Evolutionary conservation across 2,329 filamentous ascomycete species (phyloP), one percentile per base, ranked within the genome.

Genomic region (Zasmidium cellare): DNA sequence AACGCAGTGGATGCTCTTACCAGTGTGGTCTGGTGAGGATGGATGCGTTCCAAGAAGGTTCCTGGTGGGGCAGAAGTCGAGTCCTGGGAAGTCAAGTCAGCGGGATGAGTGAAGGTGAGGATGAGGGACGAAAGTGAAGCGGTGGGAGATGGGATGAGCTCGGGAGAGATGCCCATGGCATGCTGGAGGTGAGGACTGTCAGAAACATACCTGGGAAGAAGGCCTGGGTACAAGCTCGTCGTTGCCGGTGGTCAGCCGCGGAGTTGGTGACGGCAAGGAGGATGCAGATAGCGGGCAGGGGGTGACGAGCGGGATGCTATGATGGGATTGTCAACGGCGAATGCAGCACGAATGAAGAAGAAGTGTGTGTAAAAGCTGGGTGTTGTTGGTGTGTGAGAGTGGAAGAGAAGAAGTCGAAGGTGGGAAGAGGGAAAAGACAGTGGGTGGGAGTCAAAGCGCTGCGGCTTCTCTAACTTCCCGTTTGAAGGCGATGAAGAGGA

Each of bases 131-230:
- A 31, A 23, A 48, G 31, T 45, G 18, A 48, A n/a, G 48, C 49
- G 38, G 18, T 45, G 23, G 48, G 22, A 48, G 16, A 24, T 31
- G 12, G 57, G 25, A n/a, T 5, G 35, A 45, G 11, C 19, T 28
- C 18, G 52, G 53, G 31, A 24, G 46, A 35, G 45, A 49, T 52
- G 38, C 51, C 47, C 54, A 16, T 45, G n/a, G 51, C 31, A 18
- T 22, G 23, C 25, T 46, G 58, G 35, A 51, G 20, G 19, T 49
- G 41, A 55, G 35, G 96, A 90, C 96, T 96, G 69, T 91, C 96
- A 76, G 35, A 91, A 91, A 96, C 97, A 88, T 97, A 97, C 87
- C 97, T 97, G 87, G 92, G 97, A 88, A 97, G 97, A 82, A 91
- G 96, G 89, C 92, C 92, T 80, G 92, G 92, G 77, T 92, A 97